Conservation (phyloP, 108 stramenopile genomes). For the Skeletonema costatum region DNA sequence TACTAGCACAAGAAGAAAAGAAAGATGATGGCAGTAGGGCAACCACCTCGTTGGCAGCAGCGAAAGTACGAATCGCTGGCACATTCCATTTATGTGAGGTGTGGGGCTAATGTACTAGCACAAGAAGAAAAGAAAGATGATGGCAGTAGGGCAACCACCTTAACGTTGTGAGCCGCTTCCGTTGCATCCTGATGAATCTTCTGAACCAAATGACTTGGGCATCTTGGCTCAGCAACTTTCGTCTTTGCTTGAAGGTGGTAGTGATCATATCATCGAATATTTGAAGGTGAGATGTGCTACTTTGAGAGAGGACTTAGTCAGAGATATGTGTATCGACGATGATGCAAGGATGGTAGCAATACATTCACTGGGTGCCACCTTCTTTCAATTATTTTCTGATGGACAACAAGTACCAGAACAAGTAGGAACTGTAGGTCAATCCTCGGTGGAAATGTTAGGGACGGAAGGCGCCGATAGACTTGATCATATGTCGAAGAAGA, state of each 20-base stretch:
- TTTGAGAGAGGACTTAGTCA: not conserved
- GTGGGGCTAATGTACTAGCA: not conserved
- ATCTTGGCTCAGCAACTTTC: not conserved
- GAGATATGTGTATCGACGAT: not conserved
- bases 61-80: not conserved
- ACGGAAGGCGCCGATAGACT: not conserved
- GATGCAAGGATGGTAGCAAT: not conserved
- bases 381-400: not conserved
- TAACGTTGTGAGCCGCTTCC: not conserved
- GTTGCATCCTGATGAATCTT: not conserved
- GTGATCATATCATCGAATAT: not conserved
- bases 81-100: not conserved
- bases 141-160: not conserved
- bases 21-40: not conserved
- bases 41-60: not conserved
- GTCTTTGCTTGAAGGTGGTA: not conserved
- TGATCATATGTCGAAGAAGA: too few relatives aligned
- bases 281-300: not conserved
- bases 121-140: not conserved
- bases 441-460: not conserved
- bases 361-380: not conserved
- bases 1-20: not conserved
- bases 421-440: not conserved
- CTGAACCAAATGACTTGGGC: not conserved
- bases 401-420: not conserved